Evolutionary conservation across 352 stramenopile species (phyloP), one percentile per base, ranked within the genome.

Genomic region (Globisporangium alternatum): DNA sequence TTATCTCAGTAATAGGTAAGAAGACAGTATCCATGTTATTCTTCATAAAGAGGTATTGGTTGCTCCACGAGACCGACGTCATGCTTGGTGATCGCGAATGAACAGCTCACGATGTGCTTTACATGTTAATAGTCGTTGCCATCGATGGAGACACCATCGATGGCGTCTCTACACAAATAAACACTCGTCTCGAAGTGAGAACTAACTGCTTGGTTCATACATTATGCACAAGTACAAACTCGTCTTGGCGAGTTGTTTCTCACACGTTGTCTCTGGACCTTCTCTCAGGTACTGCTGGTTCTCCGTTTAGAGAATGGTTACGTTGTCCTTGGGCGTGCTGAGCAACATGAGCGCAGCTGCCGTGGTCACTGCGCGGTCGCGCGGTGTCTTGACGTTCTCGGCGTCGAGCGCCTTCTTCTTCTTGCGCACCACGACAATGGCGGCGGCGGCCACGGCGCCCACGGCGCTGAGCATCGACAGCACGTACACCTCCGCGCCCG

Each of bases 341-440:
- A 91, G 74, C 55, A 73, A 72, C 54, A 49, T 45, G 48, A 78
- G 56, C 33, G 62, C 64, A 0, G 72, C 70, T 8, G 70, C 55
- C 3, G 78, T 68, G 30, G 62, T 81, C 41, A 69, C 72, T 2
- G 71, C 68, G 3, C 58, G 67, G 19, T 71, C 71, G 2, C 71
- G 72, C 2, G 82, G 80, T 1, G 75, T 86, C 72, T 91, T 91
- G 44, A 66, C 69, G 54, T 91, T 80, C 21, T 88, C 61, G 28
- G 75, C 77, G 31, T 91, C 82, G 8, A 91, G 64, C 43, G 65
- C 28, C 39, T 72, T 56, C 75, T 91, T 88, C 74, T 91, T 91
- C 77, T 83, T 80, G 60, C 82, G 81, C 41, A 89, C 60, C 0
- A 78, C 80, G 12, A 91, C 69, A 66, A 91, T 88, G 30, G 72